phyloP scores from a whole-genome alignment of 768 basidiomycete species.

The Mycena rebaudengoi region DNA sequence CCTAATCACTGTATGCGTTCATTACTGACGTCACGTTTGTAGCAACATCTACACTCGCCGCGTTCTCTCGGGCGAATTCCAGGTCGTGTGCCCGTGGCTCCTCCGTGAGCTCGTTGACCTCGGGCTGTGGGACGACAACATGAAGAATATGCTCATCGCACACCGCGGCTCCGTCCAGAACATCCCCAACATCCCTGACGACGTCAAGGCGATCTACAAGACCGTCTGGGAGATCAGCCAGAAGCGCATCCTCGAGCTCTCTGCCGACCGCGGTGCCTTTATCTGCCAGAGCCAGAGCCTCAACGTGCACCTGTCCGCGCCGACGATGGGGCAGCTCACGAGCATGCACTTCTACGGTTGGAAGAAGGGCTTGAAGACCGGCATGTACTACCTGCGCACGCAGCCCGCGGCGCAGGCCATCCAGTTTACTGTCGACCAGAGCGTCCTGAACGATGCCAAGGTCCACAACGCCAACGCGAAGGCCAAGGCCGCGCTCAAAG shows the following conservation, averaged over 20 bases:
- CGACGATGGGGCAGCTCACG: constrained; percentile 77
- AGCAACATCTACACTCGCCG: constrained; percentile 88
- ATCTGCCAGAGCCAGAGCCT: constrained; percentile 85
- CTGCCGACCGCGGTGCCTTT: constrained; percentile 85
- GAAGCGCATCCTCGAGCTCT: constrained; percentile 83
- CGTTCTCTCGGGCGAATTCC: constrained; percentile 87
- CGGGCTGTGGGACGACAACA: constrained; percentile 72
- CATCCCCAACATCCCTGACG: constrained; percentile 72
- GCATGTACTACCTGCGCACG: constrained; percentile 85
- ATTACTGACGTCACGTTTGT: too few relatives aligned
- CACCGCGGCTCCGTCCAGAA: constrained; percentile 50
- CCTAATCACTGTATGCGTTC: too few relatives aligned
- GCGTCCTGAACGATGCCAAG: constrained; percentile 72
- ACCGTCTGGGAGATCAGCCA: constrained; percentile 90
- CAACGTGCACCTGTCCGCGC: constrained; percentile 79
- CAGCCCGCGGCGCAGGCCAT: constrained; percentile 82
- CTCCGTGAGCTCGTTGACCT: constrained; percentile 81
- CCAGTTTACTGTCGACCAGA: constrained; percentile 78
- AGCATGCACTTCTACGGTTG: constrained; percentile 88
- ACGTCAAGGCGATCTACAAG: constrained; percentile 87
- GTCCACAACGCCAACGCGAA: constrained; percentile 48
- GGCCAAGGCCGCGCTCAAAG: constrained; percentile 26
- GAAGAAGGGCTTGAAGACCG: constrained; percentile 88
- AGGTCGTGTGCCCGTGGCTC: constrained; percentile 86
- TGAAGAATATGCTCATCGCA: constrained; percentile 30